Evolutionary conservation across 163 green algal genomes (phyloP), one percentile per base, ranked within the genome.

Genomic region (Prototheca cutis): DNA sequence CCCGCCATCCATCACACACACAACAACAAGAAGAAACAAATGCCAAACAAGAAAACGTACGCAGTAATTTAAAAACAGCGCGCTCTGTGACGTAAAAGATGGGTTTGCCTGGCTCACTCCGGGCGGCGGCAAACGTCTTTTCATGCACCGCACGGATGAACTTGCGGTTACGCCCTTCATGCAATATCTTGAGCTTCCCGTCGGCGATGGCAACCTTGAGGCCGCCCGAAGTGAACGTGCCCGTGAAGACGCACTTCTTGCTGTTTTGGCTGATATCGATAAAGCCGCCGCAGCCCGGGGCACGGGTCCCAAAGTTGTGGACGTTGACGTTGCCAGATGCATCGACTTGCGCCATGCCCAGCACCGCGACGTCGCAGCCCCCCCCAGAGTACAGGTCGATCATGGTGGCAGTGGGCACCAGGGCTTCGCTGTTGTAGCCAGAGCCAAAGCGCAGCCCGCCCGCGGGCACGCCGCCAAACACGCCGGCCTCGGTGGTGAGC

Each of bases 201-300:
- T 28, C 49, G 24, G 68, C 56, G 24, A 81, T 34, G 2, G 25
- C 39, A 34, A 72, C 76, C 58, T 80, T 68, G 15, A 84, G 67
- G 3, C 73, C 73, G 7, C 73, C 70, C 25, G 51, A 62, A 32
- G 73, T 84, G 63, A 80, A 76, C 39, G 67, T 80, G 29, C 73
- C 73, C 19, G 67, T 54, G 51, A 81, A 84, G 18, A 78, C 32
- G 3, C 81, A 66, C 51, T 71, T 65, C 40, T 75, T 73, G 28
- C 69, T 61, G 15, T 56, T 73, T 53, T 80, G 71, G 4, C 47
- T 69, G 67, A 84, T 84, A 63, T 84, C 72, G 27, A 84, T 80
- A 55, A 84, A 84, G 18, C 76, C 76, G 24, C 75, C 75, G 56
- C 70, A 79, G 48, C 76, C 76, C 0, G 76, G 67, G 27, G 57